Conservation (phyloP, 495 filamentous ascomycete genomes). For the Aspergillus bridgeri region DNA sequence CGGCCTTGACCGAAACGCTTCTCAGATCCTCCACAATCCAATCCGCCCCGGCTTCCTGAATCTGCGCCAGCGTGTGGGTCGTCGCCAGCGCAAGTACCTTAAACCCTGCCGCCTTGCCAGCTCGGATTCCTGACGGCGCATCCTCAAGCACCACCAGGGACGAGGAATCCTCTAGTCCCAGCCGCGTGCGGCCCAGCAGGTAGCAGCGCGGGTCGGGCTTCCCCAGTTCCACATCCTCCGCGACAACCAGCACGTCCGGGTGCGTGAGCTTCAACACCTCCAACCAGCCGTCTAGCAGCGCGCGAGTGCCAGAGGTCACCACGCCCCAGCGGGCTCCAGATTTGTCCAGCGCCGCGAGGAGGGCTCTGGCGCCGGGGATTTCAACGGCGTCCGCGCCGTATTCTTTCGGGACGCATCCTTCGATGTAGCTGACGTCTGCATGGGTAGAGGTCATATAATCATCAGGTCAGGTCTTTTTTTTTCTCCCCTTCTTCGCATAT, state of each 20-base stretch:
- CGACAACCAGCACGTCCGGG: conserved; percentile 72
- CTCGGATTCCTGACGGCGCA: conserved; percentile 82
- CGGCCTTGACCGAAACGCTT: conserved; percentile 58
- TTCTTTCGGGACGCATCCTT: conserved; percentile 70
- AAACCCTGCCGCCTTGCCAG: conserved; percentile 87
- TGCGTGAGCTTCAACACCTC: conserved; percentile 69
- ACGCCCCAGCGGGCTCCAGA: conserved; percentile 76
- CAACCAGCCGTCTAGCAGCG: conserved; percentile 84
- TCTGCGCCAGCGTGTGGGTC: conserved; percentile 70
- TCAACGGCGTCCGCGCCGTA: conserved; percentile 77
- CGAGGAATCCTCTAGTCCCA: conserved; percentile 52
- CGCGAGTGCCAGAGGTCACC: conserved; percentile 82
- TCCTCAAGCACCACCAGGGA: conserved; percentile 84
- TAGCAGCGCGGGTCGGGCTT: conserved; percentile 90
- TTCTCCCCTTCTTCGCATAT: not conserved
- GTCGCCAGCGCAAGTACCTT: conserved; percentile 84
- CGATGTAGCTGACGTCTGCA: conserved; percentile 73
- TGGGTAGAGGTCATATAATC: not conserved
- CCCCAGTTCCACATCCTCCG: conserved; percentile 79
- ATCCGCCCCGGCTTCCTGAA: conserved; percentile 72
- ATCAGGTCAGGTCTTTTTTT: conserved; percentile 5
- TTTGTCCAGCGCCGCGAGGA: conserved; percentile 57
- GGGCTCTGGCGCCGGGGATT: conserved; percentile 63
- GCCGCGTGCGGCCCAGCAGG: conserved; percentile 59
- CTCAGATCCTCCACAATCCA: conserved; percentile 82